These are phyloP conservation scores for Mycena chlorophos DNA, from an alignment of 768 basidiomycete species.

Conservation along the genomic window DNA sequence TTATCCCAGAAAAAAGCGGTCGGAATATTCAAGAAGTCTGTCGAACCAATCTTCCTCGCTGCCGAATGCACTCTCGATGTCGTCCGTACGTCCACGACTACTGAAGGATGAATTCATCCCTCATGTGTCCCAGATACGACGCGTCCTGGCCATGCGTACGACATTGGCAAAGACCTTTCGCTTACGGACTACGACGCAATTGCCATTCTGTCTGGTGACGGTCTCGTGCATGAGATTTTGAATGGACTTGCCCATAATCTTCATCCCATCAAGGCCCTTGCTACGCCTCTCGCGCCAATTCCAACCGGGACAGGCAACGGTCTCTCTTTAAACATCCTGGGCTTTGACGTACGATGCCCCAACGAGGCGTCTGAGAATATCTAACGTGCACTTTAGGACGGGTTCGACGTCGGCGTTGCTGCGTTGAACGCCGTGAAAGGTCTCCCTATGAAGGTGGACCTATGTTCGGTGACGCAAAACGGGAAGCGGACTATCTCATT, in stretches of 20 bases:
- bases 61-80: slow-evolving; percentile 66
- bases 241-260: slow-evolving; percentile 77
- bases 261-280: slow-evolving; percentile 59
- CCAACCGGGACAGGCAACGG: slow-evolving; percentile 86
- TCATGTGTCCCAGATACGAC: slow-evolving; percentile 54
- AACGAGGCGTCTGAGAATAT: not conserved
- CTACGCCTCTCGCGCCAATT: slow-evolving; percentile 72
- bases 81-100: slow-evolving; percentile 47
- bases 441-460: slow-evolving; percentile 70
- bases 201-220: slow-evolving; percentile 80
- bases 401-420: slow-evolving; percentile 69
- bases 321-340: slow-evolving; percentile 69
- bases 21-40: slow-evolving; percentile 51
- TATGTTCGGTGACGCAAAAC: slow-evolving; percentile 75
- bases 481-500: slow-evolving; percentile 68
- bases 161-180: slow-evolving; percentile 56
- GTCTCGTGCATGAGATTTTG: slow-evolving; percentile 77
- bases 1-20: slow-evolving; percentile 58
- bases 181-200: slow-evolving; percentile 67
- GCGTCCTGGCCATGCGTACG: slow-evolving; percentile 60
- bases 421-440: slow-evolving; percentile 83
- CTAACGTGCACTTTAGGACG: slow-evolving; percentile 45
- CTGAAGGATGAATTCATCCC: not conserved
- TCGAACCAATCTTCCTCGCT: slow-evolving; percentile 72
- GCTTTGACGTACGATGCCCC: slow-evolving; percentile 48